These are phyloP conservation scores for Hibiscus tridactylites DNA, from an alignment of 345 rosid genomes.

Conservation along the genomic window DNA sequence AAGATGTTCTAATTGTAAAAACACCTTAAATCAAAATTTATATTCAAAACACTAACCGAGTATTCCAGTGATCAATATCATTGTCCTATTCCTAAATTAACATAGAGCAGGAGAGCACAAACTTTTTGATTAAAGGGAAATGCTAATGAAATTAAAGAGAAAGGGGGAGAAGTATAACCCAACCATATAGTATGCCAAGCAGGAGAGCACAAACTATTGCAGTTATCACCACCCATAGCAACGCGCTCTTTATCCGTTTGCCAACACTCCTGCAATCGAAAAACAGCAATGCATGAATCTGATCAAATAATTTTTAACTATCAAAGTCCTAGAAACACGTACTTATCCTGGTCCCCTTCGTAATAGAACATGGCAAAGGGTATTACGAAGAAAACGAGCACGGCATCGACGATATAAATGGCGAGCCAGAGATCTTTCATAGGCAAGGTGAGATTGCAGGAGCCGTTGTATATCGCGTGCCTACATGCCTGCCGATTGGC, in stretches of 20 bases:
- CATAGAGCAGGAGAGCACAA: not conserved
- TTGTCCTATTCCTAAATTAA: not conserved
- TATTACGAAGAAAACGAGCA: constrained; percentile 86
- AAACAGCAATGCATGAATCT: not conserved
- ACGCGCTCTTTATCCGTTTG: constrained; percentile 79
- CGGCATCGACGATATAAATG: constrained; percentile 70
- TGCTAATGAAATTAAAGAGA: not conserved
- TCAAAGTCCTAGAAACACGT: constrained; percentile 23
- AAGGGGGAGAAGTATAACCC: constrained; percentile 9
- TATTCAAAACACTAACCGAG: not conserved
- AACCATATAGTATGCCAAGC: constrained; percentile 94
- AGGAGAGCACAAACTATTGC: constrained; percentile 71
- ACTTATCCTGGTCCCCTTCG: constrained; percentile 99
- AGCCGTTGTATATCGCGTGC: constrained; percentile 84
- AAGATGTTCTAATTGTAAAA: not conserved
- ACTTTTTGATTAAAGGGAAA: not conserved
- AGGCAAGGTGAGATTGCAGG: constrained; percentile 84
- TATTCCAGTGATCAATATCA: not conserved
- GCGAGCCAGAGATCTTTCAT: constrained; percentile 98
- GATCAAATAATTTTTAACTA: not conserved
- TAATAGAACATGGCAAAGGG: constrained; percentile 99
- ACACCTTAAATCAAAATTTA: not conserved
- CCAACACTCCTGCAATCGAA: constrained; percentile 61
- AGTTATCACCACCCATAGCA: constrained; percentile 74
- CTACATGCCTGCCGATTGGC: constrained; percentile 98